Base-by-base conservation (phyloP, 768 basidiomycete species). In the Clathrus columnatus region DNA sequence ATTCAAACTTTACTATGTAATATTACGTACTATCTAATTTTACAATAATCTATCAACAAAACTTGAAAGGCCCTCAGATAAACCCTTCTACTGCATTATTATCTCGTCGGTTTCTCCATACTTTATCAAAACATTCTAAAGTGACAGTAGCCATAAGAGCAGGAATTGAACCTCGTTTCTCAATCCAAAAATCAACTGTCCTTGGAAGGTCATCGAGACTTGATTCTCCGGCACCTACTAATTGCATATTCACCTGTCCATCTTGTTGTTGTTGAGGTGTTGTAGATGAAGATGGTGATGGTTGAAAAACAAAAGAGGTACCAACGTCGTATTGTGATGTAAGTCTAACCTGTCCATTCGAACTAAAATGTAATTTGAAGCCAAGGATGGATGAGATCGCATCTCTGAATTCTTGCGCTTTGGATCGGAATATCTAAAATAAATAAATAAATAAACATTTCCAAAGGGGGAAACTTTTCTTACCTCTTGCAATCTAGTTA, bases 81-180 rank as follows among this genome's bases (percentile, higher is more conserved):
- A n/a, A n/a, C n/a, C n/a, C n/a, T n/a, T n/a, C n/a, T n/a, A n/a
- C n/a, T n/a, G n/a, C n/a, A n/a, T n/a, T n/a, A n/a, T n/a, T n/a
- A n/a, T 36, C 36, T 8, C 36, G 36, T 36, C 48, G 57, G 16
- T 63, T 68, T 50, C 66, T 61, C 65, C 85, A 88, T 61, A 77
- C 76, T 67, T 82, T 83, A 60, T 93, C 91, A 67, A 87, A 92
- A 65, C 89, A 85, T 69, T 92, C 89, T 61, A 93, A 67, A 27
- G 90, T 94, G 41, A 95, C 79, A 63, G 86, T 89, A 27, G 91
- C 91, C 69, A 94, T 69, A 65, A 95, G 92, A 0, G 91, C 88
- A 0, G 92, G 90, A 56, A 92, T 84, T 67, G 89, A 91, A 68
- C 88, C 79, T 64, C 90, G 84, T 59, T 82, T 79, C 63, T 83